Conservation (phyloP, 192 early-diverging fungal genomes). For the Gonapodya sp. region DNA sequence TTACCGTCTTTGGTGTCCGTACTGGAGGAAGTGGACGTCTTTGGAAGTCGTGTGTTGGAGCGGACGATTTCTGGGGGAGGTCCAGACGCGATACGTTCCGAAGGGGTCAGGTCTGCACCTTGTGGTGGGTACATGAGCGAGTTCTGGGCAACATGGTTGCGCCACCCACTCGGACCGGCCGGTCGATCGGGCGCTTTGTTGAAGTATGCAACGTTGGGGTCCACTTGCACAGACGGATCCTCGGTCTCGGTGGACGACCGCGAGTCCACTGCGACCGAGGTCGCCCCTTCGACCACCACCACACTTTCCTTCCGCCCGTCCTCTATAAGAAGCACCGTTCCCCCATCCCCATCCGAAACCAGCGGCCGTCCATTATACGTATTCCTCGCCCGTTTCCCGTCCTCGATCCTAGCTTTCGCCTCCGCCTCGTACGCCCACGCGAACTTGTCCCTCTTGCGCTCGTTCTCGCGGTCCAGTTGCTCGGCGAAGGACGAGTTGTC, state of each 20-base stretch:
- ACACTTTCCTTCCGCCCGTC: neutral
- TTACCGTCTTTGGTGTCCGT: neutral
- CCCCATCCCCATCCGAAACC: neutral
- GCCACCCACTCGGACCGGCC: neutral
- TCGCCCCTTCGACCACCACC: neutral
- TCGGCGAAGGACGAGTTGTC: conserved; percentile 70
- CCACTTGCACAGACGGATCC: neutral
- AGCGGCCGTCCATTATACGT: conserved; percentile 1
- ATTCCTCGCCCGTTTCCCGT: conserved; percentile 9
- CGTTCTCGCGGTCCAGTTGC: conserved; percentile 50
- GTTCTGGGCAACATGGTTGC: neutral
- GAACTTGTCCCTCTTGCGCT: conserved; percentile 44
- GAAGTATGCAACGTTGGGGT: neutral
- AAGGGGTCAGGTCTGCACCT: neutral
- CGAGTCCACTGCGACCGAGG: neutral
- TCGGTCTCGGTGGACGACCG: neutral
- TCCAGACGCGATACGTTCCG: neutral
- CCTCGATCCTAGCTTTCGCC: conserved; percentile 17
- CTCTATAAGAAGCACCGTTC: conserved; percentile 1
- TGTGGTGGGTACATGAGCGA: neutral
- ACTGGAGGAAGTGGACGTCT: neutral
- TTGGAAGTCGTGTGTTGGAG: neutral
- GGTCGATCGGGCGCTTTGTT: neutral
- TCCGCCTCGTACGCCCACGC: conserved; percentile 61
- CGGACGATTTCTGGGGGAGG: neutral